A percentile compares a stretch with the other conserved stretches of the same genome.
These are phyloP conservation scores for Onygena corvina DNA, from an alignment of 2,329 filamentous ascomycete genomes.

Conservation along the genomic window DNA sequence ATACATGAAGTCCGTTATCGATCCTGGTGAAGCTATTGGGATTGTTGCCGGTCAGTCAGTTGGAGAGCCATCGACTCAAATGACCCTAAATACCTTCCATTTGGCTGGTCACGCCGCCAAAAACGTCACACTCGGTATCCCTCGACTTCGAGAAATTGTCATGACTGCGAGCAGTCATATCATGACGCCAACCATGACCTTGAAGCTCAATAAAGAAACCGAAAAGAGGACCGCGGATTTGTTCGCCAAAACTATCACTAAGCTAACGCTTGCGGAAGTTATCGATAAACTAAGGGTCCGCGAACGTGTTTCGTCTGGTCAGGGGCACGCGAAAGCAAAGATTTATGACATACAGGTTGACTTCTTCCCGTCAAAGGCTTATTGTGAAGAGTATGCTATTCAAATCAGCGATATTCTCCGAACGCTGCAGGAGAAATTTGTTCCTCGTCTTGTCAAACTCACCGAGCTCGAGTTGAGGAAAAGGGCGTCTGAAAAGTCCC, in stretches of 20 bases:
- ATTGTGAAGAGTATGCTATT: conserved; percentile 76
- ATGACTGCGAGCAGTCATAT: conserved; percentile 92
- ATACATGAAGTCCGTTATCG: conserved; percentile 81
- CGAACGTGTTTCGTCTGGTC: conserved; percentile 64
- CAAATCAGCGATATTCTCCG: conserved; percentile 61
- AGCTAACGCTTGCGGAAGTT: conserved; percentile 70
- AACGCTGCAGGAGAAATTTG: conserved; percentile 68
- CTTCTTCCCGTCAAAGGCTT: conserved; percentile 77
- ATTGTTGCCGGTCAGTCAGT: conserved; percentile 95
- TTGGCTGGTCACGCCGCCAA: conserved; percentile 96
- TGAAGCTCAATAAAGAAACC: conserved; percentile 63
- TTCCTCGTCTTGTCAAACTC: conserved; percentile 57
- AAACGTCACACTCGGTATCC: conserved; percentile 98
- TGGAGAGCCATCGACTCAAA: conserved; percentile 94
- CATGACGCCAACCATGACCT: conserved; percentile 64
- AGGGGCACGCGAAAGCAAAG: conserved; percentile 60
- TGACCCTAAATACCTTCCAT: conserved; percentile 99
- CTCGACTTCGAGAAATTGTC: conserved; percentile 88
- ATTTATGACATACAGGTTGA: conserved; percentile 70
- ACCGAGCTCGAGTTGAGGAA: conserved; percentile 69
- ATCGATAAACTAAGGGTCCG: conserved; percentile 69
- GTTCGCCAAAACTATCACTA: conserved; percentile 87
- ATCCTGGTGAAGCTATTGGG: conserved; percentile 91
- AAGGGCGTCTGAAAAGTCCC: conserved; percentile 50
- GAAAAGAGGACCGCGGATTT: conserved; percentile 55